Base-by-base conservation (phyloP, 331 rosid genomes). In the Telfairia occidentalis region DNA sequence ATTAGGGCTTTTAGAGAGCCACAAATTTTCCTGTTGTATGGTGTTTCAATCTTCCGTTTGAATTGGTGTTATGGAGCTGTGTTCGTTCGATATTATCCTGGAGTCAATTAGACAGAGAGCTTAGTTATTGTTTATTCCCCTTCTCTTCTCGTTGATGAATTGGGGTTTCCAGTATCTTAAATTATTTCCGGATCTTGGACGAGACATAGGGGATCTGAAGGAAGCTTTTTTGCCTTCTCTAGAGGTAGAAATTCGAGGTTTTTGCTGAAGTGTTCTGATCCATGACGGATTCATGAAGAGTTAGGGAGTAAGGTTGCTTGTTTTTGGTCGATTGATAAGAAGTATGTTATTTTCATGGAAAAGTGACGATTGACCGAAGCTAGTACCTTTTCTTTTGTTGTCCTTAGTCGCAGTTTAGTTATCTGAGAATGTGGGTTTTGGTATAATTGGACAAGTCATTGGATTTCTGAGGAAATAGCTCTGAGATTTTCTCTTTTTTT, bases 1-100 rank as follows among this genome's bases (percentile, higher is more conserved):
- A 70, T 70, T 70, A 70, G 75, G 75, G 75, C 75, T 70, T 70
- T 28, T 46, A 9, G 38, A 26, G 58, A 7, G 9, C 42, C 24
- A 15, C 42, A 18, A 61, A 45, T 46, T 26, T 70, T 30, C 18
- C 42, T 70, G 38, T 70, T 70, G 8, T 70, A 3, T 15, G 58
- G 16, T 46, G 16, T 70, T 46, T 70, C 18, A 16, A 67, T 67
- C 73, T 67, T 67, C 54, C 21, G 1, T 46, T 43, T 10, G 18
- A 45, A 70, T 45, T 46, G 18, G 58, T 24, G 58, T 70, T 7
- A 16, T 1, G 42, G 26, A 70, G 42, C 38, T 70, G 5, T 43
- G 23, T 40, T 23, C 19, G 3, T 2, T 5, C 21, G 32, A 23
- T 70, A 4, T 24, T 45, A 1, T 26, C 11, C 6, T 46, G 58